phyloP scores from a whole-genome alignment of 805 yeast genomes.

The Ogataea salicorniae region DNA sequence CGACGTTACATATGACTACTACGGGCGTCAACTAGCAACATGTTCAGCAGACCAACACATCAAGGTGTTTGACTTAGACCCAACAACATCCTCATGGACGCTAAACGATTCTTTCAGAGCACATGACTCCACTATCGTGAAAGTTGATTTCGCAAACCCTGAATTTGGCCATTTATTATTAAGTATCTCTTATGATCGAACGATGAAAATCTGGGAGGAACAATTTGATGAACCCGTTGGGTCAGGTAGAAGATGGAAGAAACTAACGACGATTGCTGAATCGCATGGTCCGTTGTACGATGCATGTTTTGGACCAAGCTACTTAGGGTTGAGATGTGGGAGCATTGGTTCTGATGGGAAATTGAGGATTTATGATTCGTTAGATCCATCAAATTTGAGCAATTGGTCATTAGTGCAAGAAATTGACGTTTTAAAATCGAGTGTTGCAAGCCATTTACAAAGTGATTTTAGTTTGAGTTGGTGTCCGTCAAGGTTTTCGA shows the following conservation, averaged over 20 bases:
- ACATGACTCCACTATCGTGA: constrained; percentile 82
- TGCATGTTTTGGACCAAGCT: constrained; percentile 84
- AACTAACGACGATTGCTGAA: constrained; percentile 73
- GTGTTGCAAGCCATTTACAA: constrained; percentile 77
- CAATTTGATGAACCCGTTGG: constrained; percentile 68
- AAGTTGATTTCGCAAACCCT: constrained; percentile 90
- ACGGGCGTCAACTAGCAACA: constrained; percentile 89
- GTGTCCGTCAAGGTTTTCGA: constrained; percentile 82
- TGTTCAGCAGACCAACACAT: constrained; percentile 93
- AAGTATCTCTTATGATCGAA: constrained; percentile 84
- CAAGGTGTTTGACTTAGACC: constrained; percentile 76
- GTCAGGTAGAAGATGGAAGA: constrained; percentile 81
- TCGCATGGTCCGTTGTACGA: constrained; percentile 85
- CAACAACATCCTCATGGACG: constrained; percentile 68
- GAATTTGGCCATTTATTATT: constrained; percentile 86
- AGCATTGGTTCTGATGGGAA: constrained; percentile 88
- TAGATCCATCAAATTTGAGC: constrained; percentile 83
- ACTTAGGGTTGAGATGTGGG: constrained; percentile 74
- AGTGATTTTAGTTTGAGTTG: constrained; percentile 82
- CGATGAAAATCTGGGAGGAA: constrained; percentile 89
- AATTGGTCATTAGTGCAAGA: constrained; percentile 79
- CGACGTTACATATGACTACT: constrained; percentile 87
- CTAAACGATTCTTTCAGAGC: constrained; percentile 91
- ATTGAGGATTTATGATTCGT: constrained; percentile 76
- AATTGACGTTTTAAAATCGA: constrained; percentile 56